Percentiles rank a stretch among this genome's conserved stretches.
Evolutionary conservation across 495 filamentous ascomycete genomes (phyloP).

Genomic region (Neurospora sublineolata): DNA sequence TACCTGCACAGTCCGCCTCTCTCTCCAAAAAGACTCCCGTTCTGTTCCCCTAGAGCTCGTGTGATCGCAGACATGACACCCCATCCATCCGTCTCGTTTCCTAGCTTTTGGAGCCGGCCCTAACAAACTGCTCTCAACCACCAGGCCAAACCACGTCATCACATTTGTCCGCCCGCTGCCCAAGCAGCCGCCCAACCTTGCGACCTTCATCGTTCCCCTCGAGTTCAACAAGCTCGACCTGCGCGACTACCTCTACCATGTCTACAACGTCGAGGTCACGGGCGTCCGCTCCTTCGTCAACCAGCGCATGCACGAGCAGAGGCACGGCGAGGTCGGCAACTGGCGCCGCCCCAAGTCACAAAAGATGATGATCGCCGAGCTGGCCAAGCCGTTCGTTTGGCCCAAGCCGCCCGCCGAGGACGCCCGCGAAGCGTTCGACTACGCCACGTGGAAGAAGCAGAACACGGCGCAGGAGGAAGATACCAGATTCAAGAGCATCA

Average conservation of each 20-base stretch:
- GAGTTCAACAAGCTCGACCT: slow-evolving; percentile 85
- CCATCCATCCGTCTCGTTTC: background rate
- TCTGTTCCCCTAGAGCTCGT: background rate
- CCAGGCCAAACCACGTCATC: slow-evolving; percentile 67
- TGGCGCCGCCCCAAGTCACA: slow-evolving; percentile 50
- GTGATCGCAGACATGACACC: background rate
- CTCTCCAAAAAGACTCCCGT: background rate
- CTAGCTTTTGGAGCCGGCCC: background rate
- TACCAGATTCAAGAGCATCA: slow-evolving; percentile 18
- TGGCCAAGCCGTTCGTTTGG: slow-evolving; percentile 75
- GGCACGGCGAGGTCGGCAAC: slow-evolving; percentile 29
- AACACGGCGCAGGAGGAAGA: slow-evolving; percentile 32
- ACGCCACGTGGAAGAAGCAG: slow-evolving; percentile 17
- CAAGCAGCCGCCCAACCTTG: slow-evolving; percentile 61
- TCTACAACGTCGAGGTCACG: slow-evolving; percentile 56
- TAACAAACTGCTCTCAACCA: background rate
- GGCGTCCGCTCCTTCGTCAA: slow-evolving; percentile 69
- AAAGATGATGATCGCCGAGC: slow-evolving; percentile 88
- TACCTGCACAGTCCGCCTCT: background rate
- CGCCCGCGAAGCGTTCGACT: slow-evolving; percentile 32
- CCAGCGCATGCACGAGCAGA: slow-evolving; percentile 47
- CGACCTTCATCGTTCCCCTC: slow-evolving; percentile 75
- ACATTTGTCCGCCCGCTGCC: slow-evolving; percentile 58
- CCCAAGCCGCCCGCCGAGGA: slow-evolving; percentile 46
- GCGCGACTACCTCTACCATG: slow-evolving; percentile 74